Base-by-base conservation (phyloP, 352 stramenopile genomes). In the Pythium insidiosum region DNA sequence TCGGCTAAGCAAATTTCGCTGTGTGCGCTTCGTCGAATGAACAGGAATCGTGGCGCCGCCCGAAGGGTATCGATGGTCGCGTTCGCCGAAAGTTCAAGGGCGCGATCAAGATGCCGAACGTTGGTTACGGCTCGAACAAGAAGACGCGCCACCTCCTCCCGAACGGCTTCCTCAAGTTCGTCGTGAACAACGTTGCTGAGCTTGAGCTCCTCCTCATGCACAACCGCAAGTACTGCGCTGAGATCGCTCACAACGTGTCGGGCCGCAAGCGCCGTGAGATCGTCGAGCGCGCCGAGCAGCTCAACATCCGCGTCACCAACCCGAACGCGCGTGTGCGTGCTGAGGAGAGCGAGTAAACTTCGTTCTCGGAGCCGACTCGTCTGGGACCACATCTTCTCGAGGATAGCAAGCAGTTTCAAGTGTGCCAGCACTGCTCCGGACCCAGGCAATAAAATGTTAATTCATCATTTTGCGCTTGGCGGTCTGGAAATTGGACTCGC, bases 61-160 rank as follows among this genome's bases (percentile, higher is more conserved):
- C 96, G 38, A 98, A 99, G 81, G 97, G 97, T 99, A 99, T 99
- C 84, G 97, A 99, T 83, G 90, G 92, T 70, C 96, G 96, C 58
- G 95, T 99, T 49, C 94, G 96, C 70, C 95, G 96, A 68, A 95
- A 96, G 70, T 99, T 99, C 84, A 99, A 99, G 85, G 97, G 97
- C 45, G 90, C 95, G 40, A 87, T 98, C 63, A 94, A 95, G 61
- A 98, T 98, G 95, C 94, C 95, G 34, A 98, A 96, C 68, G 97
- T 99, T 65, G 97, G 97, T 58, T 99, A 99, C 79, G 96, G 96
- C 65, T 98, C 94, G 43, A 95, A 99, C 83, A 98, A 98, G 80
- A 97, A 98, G 77, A 99, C 96, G 47, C 78, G 90, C 53, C 97
- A 99, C 83, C 66, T 98, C 53, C 74, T 99, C 47, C 97, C 97